Conservation (phyloP, 768 basidiomycete genomes). For the Leucosporidium scottii region DNA sequence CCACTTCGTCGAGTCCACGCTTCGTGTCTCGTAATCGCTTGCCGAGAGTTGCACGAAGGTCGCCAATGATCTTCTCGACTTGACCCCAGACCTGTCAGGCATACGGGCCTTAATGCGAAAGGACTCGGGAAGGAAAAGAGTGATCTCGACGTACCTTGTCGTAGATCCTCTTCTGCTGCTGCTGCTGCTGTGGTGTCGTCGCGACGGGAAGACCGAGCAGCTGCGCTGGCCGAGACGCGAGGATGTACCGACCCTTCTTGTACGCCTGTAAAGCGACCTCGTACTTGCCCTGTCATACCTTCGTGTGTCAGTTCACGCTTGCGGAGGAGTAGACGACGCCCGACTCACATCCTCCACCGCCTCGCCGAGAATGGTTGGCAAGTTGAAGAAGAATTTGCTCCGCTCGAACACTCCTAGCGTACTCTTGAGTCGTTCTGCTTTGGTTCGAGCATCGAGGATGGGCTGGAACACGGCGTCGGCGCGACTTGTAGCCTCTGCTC, state of each 20-base stretch:
- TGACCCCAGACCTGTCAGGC: constrained; percentile 76
- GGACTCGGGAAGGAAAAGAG: neutral
- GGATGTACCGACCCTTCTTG: constrained; percentile 87
- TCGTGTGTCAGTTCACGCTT: constrained; percentile 4
- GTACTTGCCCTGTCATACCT: constrained; percentile 66
- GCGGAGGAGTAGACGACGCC: neutral
- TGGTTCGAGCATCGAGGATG: constrained; percentile 88
- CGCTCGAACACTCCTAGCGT: constrained; percentile 93
- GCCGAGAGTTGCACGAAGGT: constrained; percentile 72
- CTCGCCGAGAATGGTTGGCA: constrained; percentile 84
- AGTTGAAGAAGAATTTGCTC: constrained; percentile 96
- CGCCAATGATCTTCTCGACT: constrained; percentile 88
- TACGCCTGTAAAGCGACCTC: constrained; percentile 91
- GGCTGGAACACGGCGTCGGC: constrained; percentile 95
- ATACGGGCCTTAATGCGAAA: too few relatives aligned
- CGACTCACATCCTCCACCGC: constrained; percentile 72
- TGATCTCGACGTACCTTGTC: constrained; percentile 53
- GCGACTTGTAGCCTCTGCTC: constrained; percentile 74
- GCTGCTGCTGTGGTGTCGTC: constrained; percentile 55
- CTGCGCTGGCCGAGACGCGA: constrained; percentile 83
- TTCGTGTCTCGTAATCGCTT: constrained; percentile 72
- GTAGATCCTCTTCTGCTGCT: constrained; percentile 82
- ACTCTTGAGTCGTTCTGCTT: constrained; percentile 82
- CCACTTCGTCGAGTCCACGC: constrained; percentile 82
- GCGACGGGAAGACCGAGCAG: constrained; percentile 52